Evolutionary conservation across 257 asterid genomes (phyloP), one percentile per base, ranked within the genome.

Genomic region (Scutellaria baicalensis): DNA sequence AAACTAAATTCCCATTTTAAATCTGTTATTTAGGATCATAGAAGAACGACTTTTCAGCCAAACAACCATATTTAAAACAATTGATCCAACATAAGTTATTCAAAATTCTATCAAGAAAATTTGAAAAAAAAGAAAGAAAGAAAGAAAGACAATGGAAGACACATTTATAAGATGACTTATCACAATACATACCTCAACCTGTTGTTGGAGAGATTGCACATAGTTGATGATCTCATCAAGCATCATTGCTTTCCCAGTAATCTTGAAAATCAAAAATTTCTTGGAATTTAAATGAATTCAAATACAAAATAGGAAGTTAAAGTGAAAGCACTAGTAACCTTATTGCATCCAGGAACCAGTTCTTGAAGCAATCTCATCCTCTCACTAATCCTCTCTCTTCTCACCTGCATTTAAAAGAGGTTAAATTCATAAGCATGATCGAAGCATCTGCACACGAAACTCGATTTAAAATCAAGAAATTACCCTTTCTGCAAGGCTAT

Each of bases 401-500:
- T 80, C 69, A 88, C 96, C 97, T 90, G 80, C 64, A 78, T 59
- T 57, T 64, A 45, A 16, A 17, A 20, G 12, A 70, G 68, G 31
- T 68, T 31, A 64, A 14, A 44, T 44, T 33, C 18, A 59, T 54
- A 68, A 70, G 16, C 64, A 12, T 43, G 21, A 40, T 12, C 49
- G 44, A 8, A 72, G 17, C 48, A 40, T 59, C 31, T 47, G 0
- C 51, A 8, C 43, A 36, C 9, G 70, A 72, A 43, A 42, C 2
- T 18, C 45, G 65, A 45, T 56, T 49, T 13, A 6, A 38, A 43
- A 21, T 48, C 11, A 17, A 39, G 23, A 62, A 64, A 20, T 68
- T 88, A 88, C 98, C 96, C 98, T 86, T 77, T 92, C 98, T 9
- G 97, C 97, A 63, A 92, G 93, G 81, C 97, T 93, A 83, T 93